phyloP scores from a whole-genome alignment of 2,329 filamentous ascomycete genomes.

The Seiridium unicorne region DNA sequence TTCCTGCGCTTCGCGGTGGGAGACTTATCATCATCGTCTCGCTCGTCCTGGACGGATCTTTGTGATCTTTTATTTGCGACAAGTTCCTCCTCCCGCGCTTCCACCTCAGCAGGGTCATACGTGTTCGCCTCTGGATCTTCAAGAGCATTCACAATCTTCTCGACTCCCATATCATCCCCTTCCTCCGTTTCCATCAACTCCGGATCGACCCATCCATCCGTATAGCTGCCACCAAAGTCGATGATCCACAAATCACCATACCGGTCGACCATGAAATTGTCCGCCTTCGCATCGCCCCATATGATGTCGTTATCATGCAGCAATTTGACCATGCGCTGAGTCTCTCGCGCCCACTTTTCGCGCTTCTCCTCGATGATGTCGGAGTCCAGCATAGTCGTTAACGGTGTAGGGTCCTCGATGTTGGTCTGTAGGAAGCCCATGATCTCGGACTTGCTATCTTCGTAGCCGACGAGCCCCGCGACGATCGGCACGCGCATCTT shows the following conservation, averaged over 20 bases:
- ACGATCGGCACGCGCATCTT: constrained; percentile 6
- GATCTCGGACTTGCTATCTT: constrained; percentile 5
- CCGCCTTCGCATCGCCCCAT: constrained; percentile 37
- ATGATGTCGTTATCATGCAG: constrained; percentile 31
- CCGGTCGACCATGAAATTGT: constrained; percentile 36
- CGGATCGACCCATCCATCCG: constrained; percentile 31
- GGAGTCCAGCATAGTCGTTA: constrained; percentile 9
- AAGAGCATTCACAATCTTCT: constrained; percentile 19
- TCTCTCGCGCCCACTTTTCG: constrained; percentile 7
- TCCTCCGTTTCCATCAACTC: constrained; percentile 29
- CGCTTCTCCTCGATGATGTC: constrained; percentile 10
- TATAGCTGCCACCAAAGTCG: constrained; percentile 35
- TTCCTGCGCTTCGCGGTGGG: background rate
- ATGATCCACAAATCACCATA: constrained; percentile 35
- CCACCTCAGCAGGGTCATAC: constrained; percentile 5
- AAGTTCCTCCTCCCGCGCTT: background rate
- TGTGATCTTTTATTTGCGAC: background rate
- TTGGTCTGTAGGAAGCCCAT: constrained; percentile 8
- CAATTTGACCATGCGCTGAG: constrained; percentile 10
- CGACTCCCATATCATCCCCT: constrained; percentile 28
- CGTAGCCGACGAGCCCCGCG: constrained; percentile 3
- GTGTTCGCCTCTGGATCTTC: constrained; percentile 9
- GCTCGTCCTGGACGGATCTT: background rate
- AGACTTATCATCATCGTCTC: background rate
- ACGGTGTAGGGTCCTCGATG: constrained; percentile 9